Base-by-base conservation (phyloP, 202 grass and related monocot genomes). In the Elaeis oleifera region DNA sequence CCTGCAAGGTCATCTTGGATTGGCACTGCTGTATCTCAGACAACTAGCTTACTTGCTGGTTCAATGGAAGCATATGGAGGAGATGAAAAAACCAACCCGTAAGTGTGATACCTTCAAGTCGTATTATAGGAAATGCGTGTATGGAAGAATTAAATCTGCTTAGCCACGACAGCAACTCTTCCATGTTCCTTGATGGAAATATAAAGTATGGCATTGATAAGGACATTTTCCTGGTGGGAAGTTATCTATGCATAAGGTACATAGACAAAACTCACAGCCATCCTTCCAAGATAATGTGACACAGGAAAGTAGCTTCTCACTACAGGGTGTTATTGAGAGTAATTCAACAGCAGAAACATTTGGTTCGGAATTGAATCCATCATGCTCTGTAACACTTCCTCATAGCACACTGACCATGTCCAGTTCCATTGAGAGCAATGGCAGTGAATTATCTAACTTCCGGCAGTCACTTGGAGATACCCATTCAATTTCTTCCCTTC, bases 381-480 rank as follows among this genome's bases (percentile, higher is more conserved):
- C 67, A 13, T 79, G 61, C 22, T 39, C 72, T 6, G 19, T 60
- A 5, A 54, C 63, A 20, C 56, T 83, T 5, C 72, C 79, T 61
- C 79, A 80, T 67, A 76, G 59, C 52, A 58, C 56, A 3, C 55
- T 78, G 5, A 22, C 60, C 25, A 68, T 85, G 29, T 80, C 72
- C 19, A 79, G 77, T 65, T 81, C 74, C 15, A 84, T 78, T 62
- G 68, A 73, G 5, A 89, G 68, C 71, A 76, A 70, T 49, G 75
- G 74, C 14, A 73, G 78, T 5, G 71, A 81, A 62, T 58, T 79
- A 16, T 84, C 78, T 22, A 26, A 50, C 20, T 76, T 79, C 56
- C 75, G 75, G 6, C 78, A 20, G 61, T 72, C 72, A 49, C 71
- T 90, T 53, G 24, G 63, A 25, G 74, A 70, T 32, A 59, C 65